Evolutionary conservation across 2,329 filamentous ascomycete genomes (phyloP).

Genomic region (Aspergillus arachidicola): DNA sequence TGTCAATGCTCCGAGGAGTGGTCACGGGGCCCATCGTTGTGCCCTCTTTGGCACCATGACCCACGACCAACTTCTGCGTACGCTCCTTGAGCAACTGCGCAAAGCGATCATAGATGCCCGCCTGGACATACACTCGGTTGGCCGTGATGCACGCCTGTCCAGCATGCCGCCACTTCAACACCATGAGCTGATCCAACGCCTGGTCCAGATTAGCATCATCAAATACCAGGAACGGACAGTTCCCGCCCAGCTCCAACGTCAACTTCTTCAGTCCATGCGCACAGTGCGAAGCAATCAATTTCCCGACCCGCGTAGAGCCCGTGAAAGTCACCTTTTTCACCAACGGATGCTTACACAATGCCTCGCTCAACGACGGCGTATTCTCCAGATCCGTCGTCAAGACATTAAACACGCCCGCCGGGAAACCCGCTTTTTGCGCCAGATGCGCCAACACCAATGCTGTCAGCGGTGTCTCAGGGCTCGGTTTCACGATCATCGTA

Average conservation of each 20-base stretch:
- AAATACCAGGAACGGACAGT: slow-evolving; percentile 67
- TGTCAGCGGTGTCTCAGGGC: slow-evolving; percentile 66
- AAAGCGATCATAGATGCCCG: slow-evolving; percentile 54
- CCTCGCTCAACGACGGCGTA: slow-evolving; percentile 45
- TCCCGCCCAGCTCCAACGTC: slow-evolving; percentile 66
- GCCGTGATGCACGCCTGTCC: slow-evolving; percentile 50
- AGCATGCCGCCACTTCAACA: slow-evolving; percentile 47
- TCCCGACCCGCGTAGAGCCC: slow-evolving; percentile 62
- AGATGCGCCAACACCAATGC: slow-evolving; percentile 57
- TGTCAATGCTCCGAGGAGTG: slow-evolving; percentile 58
- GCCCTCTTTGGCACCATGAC: slow-evolving; percentile 58
- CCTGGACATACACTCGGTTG: slow-evolving; percentile 50
- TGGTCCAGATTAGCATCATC: slow-evolving; percentile 64
- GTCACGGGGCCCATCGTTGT: slow-evolving; percentile 65
- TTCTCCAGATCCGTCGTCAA: slow-evolving; percentile 55
- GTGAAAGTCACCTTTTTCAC: slow-evolving; percentile 66
- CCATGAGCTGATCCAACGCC: slow-evolving; percentile 43
- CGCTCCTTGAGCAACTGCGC: slow-evolving; percentile 56
- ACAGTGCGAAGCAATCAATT: slow-evolving; percentile 63
- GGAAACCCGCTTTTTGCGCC: slow-evolving; percentile 59
- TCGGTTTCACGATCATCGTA: slow-evolving; percentile 74
- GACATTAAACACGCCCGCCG: slow-evolving; percentile 63
- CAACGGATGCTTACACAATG: slow-evolving; percentile 58
- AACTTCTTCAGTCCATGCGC: slow-evolving; percentile 65
- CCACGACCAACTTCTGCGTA: slow-evolving; percentile 57